Base-by-base conservation (phyloP, 2,329 filamentous ascomycete species). In the Trichoderma cornu-damae region DNA sequence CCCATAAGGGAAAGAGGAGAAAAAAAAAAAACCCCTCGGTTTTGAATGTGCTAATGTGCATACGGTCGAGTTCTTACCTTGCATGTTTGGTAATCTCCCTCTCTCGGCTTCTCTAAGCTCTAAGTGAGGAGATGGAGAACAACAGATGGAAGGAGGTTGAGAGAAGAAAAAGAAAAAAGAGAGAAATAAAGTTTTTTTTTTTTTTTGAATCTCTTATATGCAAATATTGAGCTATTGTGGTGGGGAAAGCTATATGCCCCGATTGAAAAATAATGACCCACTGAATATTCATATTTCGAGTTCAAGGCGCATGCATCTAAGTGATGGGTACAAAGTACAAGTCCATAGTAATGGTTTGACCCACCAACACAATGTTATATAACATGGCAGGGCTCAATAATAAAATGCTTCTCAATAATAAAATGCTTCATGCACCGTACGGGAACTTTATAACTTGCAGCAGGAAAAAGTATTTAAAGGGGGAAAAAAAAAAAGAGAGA, bases 181-280 rank as follows among this genome's bases (percentile, higher is more conserved):
- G n/a, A n/a, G n/a, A n/a, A n/a, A n/a, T n/a, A n/a, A n/a, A n/a
- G n/a, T n/a, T n/a, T n/a, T n/a, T n/a, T n/a, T n/a, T n/a, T n/a
- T n/a, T 46, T 61, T 43, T 55, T 32, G 61, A 59, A 53, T 57
- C 51, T 59, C 52, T 62, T 59, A 60, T 57, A 60, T 60, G 60
- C 51, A 61, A 44, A 55, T 60, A 55, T 62, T 61, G 62, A 46
- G 59, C 66, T 67, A 43, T 20, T 55, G 32, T 55, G 52, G 52
- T 55, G 52, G 52, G 32, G 16, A 46, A n/a, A 55, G 40, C 42
- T 55, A 1, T 14, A 6, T 38, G 37, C 49, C 28, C 32, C 49
- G 18, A 11, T 64, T 60, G 59, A 46, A 42, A 11, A 44, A 62
- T 68, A 64, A 61, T 34, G 12, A 7, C 3, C 52, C 52, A 47